phyloP scores from a whole-genome alignment of 75 land plant species.

The Cryptomeria japonica region DNA sequence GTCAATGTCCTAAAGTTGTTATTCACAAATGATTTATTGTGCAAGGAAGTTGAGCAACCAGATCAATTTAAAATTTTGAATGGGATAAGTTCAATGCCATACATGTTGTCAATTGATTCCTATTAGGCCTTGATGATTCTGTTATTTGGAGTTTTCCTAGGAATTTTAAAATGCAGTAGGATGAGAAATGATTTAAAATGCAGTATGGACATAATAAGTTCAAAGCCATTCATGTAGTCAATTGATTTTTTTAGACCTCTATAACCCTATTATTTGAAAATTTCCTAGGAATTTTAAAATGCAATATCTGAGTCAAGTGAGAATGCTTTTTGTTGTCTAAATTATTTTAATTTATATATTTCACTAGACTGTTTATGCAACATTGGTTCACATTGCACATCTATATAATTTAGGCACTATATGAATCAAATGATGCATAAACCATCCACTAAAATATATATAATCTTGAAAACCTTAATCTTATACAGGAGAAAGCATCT shows the following conservation, averaged over 20 bases:
- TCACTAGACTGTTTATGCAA: neutral
- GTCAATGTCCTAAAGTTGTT: too few relatives aligned
- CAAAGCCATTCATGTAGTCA: conserved; percentile 48
- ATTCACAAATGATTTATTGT: neutral
- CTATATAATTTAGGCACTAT: neutral
- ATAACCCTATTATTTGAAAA: conserved; percentile 72
- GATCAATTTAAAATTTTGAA: neutral
- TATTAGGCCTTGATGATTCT: conserved; percentile 76
- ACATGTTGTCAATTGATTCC: conserved; percentile 63
- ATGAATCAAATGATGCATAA: too few relatives aligned
- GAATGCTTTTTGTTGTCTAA: neutral
- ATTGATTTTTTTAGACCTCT: conserved; percentile 70
- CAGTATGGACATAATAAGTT: too few relatives aligned
- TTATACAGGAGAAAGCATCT: too few relatives aligned
- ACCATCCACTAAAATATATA: too few relatives aligned
- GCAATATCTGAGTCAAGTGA: conserved; percentile 85
- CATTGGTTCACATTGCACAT: neutral
- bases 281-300: conserved; percentile 65
- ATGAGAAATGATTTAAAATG: too few relatives aligned
- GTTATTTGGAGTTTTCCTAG: conserved; percentile 73
- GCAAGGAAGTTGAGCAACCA: neutral
- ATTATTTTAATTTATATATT: neutral
- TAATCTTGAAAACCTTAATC: too few relatives aligned
- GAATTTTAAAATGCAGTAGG: conserved; percentile 60
- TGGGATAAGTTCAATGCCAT: conserved; percentile 11